These are phyloP conservation scores for Vachellia collinsii DNA, from an alignment of 306 rosid genomes.

Conservation along the genomic window DNA sequence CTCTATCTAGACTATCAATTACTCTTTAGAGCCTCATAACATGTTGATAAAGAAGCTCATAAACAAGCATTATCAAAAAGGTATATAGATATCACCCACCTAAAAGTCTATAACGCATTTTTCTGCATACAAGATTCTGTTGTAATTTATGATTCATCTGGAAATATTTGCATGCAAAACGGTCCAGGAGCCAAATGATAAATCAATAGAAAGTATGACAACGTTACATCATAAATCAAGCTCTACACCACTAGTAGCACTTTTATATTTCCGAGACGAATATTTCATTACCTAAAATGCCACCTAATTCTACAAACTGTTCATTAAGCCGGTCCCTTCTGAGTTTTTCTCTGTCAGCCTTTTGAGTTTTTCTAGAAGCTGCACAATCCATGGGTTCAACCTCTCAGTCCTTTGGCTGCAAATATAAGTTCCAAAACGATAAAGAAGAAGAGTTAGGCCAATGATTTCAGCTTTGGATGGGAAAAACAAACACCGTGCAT, in stretches of 20 bases:
- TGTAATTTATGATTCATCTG: constrained; percentile 1
- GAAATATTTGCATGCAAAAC: not conserved
- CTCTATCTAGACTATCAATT: not conserved
- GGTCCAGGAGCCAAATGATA: not conserved
- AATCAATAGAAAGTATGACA: not conserved
- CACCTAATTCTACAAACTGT: constrained; percentile 77
- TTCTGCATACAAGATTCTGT: not conserved
- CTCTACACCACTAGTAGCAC: not conserved
- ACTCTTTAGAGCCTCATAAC: not conserved
- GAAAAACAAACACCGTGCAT: constrained; percentile 16
- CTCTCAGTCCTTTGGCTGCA: constrained; percentile 56
- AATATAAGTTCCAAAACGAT: constrained; percentile 25
- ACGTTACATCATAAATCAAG: not conserved
- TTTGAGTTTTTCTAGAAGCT: constrained; percentile 74
- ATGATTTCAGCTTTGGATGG: constrained; percentile 18
- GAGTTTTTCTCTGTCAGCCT: constrained; percentile 88
- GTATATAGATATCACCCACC: not conserved
- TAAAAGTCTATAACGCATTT: not conserved
- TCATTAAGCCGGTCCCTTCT: constrained; percentile 85
- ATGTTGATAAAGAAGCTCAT: not conserved
- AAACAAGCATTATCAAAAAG: not conserved
- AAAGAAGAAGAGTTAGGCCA: constrained; percentile 28
- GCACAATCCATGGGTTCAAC: constrained; percentile 56
- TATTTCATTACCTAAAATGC: constrained; percentile 55
- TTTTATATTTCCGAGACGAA: not conserved